These are phyloP conservation scores for Xylaria sp. DNA, from an alignment of 2,329 filamentous ascomycete species.

Conservation along the genomic window DNA sequence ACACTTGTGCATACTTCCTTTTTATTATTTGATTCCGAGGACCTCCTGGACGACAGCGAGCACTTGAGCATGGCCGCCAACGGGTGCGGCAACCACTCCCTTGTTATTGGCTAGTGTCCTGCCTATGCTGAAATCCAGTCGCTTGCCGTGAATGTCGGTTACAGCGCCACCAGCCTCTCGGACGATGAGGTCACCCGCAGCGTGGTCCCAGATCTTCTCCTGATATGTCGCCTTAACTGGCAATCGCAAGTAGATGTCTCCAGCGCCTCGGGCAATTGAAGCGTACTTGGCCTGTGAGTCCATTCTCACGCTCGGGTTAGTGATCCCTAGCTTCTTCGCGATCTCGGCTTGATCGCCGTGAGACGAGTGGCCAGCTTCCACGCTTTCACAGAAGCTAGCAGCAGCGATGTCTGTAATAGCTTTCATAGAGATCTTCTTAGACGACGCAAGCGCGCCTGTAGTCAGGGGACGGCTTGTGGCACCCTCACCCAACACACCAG, in stretches of 20 bases:
- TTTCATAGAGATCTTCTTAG: conserved; percentile 82
- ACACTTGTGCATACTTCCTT: conserved; percentile 19
- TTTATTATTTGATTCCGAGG: conserved; percentile 60
- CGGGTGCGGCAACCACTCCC: conserved; percentile 90
- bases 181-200: conserved; percentile 93
- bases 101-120: conserved; percentile 90
- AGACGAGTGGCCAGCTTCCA: conserved; percentile 91
- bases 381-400: conserved; percentile 95
- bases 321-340: conserved; percentile 86
- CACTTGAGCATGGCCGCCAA: conserved; percentile 78
- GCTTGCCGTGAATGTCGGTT: conserved; percentile 86
- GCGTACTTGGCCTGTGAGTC: conserved; percentile 99
- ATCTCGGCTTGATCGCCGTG: conserved; percentile 90
- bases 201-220: conserved; percentile 99
- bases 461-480: conserved; percentile 81
- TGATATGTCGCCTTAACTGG: conserved; percentile 89
- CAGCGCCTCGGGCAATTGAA: conserved; percentile 91
- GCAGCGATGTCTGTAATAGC: conserved; percentile 76
- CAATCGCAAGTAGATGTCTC: conserved; percentile 92
- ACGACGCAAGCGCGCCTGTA: conserved; percentile 61
- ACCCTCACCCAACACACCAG: conserved; percentile 81
- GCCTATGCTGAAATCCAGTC: conserved; percentile 86
- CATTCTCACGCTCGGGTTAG: conserved; percentile 89
- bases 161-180: conserved; percentile 93
- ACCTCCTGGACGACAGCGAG: conserved; percentile 86